Evolutionary conservation across 805 yeast genomes (phyloP).

Genomic region (Candida ipomoeae): DNA sequence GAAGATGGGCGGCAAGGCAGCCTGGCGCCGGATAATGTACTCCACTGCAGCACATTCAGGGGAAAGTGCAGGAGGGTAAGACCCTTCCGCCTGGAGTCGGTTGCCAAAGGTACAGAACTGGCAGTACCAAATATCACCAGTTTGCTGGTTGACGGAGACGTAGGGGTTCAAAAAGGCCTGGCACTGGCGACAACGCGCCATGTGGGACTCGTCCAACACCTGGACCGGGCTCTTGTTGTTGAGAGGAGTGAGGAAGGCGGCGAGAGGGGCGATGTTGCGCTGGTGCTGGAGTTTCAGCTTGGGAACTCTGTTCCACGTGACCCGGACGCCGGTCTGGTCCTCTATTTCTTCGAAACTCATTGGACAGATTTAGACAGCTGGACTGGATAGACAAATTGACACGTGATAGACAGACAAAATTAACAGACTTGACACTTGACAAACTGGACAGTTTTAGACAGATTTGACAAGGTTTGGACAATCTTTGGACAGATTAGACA

Average conservation of each 20-base stretch:
- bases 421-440: too few relatives aligned
- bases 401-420: too few relatives aligned
- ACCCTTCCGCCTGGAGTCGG: slow-evolving; percentile 30
- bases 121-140: slow-evolving; percentile 47
- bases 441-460: too few relatives aligned
- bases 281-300: slow-evolving; percentile 49
- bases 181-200: slow-evolving; percentile 50
- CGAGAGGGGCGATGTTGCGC: slow-evolving; percentile 51
- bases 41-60: slow-evolving; percentile 44
- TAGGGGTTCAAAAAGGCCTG: slow-evolving; percentile 53
- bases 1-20: slow-evolving; percentile 45
- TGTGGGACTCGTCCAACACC: slow-evolving; percentile 36
- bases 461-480: too few relatives aligned
- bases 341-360: slow-evolving; percentile 55
- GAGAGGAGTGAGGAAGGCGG: slow-evolving; percentile 57
- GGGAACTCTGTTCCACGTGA: slow-evolving; percentile 68
- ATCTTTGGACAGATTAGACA: too few relatives aligned
- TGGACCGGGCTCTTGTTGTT: slow-evolving; percentile 40
- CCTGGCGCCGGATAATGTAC: slow-evolving; percentile 38
- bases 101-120: slow-evolving; percentile 52
- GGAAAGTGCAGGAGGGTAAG: slow-evolving; percentile 27
- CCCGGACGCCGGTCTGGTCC: slow-evolving; percentile 69
- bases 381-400: too few relatives aligned
- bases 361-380: too few relatives aligned
- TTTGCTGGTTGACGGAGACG: slow-evolving; percentile 28